These are phyloP conservation scores for Trichophyton benhamiae DNA, from an alignment of 2,329 filamentous ascomycete genomes.

Conservation along the genomic window DNA sequence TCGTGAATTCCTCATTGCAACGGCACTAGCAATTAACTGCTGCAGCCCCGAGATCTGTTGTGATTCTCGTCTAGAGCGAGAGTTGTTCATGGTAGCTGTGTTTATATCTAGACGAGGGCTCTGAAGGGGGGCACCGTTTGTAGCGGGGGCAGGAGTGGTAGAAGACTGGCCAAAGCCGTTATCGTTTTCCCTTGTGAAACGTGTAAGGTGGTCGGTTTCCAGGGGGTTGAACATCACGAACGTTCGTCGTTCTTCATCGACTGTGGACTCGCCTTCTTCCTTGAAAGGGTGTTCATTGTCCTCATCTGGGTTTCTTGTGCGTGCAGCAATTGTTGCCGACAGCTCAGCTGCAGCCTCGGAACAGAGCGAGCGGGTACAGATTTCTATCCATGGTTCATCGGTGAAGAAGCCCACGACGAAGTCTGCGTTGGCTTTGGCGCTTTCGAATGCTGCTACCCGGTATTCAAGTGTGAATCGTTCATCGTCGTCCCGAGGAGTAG, in stretches of 20 bases:
- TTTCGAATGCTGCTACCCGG: constrained; percentile 25
- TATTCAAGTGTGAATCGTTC: constrained; percentile 25
- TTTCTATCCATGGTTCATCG: constrained; percentile 25
- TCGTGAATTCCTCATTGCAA: constrained; percentile 4
- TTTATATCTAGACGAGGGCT: background rate
- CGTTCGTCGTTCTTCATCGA: constrained; percentile 8
- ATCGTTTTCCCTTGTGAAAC: background rate
- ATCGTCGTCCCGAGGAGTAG: constrained; percentile 23
- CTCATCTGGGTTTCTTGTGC: constrained; percentile 10
- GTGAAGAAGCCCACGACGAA: constrained; percentile 30
- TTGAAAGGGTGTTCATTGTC: background rate
- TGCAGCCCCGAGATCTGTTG: constrained; percentile 13
- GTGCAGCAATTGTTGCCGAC: background rate
- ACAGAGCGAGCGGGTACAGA: constrained; percentile 10
- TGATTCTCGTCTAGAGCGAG: constrained; percentile 1
- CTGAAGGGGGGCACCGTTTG: background rate
- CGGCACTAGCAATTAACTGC: constrained; percentile 13
- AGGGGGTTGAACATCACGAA: constrained; percentile 21
- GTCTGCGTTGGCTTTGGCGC: constrained; percentile 29
- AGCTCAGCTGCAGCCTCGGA: constrained; percentile 10
- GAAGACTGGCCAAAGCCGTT: background rate
- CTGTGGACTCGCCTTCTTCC: background rate
- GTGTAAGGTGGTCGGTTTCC: constrained; percentile 13
- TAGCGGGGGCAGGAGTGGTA: background rate
- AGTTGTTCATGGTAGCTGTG: background rate